Conservation (phyloP, 345 rosid genomes). For the Linum usitatissimum region DNA sequence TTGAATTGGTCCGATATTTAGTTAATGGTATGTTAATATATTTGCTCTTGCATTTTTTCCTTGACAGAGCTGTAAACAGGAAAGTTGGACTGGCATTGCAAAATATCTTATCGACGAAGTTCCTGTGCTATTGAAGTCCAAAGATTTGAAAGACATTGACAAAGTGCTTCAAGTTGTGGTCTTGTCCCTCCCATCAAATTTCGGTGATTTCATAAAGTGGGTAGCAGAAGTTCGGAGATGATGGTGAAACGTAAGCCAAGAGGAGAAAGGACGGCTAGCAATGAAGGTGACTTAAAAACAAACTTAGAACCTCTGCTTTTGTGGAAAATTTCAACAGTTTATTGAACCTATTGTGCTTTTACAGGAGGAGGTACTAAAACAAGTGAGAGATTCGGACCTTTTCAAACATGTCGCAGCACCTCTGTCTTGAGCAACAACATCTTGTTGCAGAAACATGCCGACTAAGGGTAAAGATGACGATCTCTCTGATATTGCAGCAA, state of each 20-base stretch:
- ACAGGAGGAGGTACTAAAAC: conserved; percentile 21
- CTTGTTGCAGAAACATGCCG: background rate
- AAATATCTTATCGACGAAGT: conserved; percentile 17
- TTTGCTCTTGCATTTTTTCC: background rate
- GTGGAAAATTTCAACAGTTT: background rate
- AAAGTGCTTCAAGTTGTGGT: conserved; percentile 11
- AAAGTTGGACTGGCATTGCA: conserved; percentile 11
- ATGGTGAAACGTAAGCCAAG: conserved; percentile 14
- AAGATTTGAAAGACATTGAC: conserved; percentile 8
- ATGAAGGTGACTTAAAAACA: conserved; percentile 9
- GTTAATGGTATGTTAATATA: background rate
- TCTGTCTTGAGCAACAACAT: conserved; percentile 4
- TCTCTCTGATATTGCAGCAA: conserved; percentile 17
- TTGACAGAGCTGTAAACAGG: conserved; percentile 13
- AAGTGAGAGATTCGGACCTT: conserved; percentile 15
- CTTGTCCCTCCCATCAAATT: conserved; percentile 13
- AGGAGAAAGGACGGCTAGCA: conserved; percentile 16
- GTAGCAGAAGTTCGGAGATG: conserved; percentile 14
- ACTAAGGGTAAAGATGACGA: background rate
- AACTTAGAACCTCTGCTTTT: background rate
- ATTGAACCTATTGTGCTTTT: background rate
- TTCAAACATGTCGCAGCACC: conserved; percentile 16
- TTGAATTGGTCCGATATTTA: background rate
- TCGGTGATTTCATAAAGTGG: conserved; percentile 20
- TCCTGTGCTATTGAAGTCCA: conserved; percentile 3